Percentiles rank a stretch among this genome's conserved stretches.
Evolutionary conservation across 2,329 filamentous ascomycete genomes (phyloP).

Genomic region (Botryotinia globosa): DNA sequence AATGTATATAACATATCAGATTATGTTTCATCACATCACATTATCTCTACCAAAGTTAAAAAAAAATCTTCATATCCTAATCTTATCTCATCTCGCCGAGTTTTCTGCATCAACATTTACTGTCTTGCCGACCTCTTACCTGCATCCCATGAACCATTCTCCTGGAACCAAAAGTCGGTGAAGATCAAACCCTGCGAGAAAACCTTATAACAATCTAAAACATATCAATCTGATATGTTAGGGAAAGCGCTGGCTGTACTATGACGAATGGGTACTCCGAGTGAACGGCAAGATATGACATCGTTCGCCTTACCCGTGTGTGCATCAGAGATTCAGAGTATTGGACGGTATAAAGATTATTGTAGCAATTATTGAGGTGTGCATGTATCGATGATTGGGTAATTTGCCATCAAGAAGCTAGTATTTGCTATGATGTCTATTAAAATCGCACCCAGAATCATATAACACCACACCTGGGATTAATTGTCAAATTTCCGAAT

Average conservation of each 20-base stretch:
- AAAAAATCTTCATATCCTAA: not conserved
- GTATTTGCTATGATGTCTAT: not conserved
- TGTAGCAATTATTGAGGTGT: not conserved
- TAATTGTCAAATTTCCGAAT: not conserved
- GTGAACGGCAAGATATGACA: not conserved
- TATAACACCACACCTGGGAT: not conserved
- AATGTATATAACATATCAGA: not conserved
- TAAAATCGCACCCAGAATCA: not conserved
- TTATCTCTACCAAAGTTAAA: not conserved
- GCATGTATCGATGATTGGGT: rapidly evolving
- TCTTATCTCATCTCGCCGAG: not conserved
- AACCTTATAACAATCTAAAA: not conserved
- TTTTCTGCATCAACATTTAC: not conserved
- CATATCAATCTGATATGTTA: not conserved
- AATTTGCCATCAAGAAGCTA: not conserved
- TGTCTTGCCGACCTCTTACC: not conserved
- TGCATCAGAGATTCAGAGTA: not conserved
- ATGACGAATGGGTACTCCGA: not conserved
- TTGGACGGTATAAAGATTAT: not conserved
- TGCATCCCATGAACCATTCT: slow-evolving; percentile 11
- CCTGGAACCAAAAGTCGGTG: slow-evolving; percentile 19
- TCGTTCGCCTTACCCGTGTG: not conserved
- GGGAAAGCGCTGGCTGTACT: not conserved
- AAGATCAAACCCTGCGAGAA: not conserved
- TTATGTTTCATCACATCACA: not conserved